A percentile compares a stretch with the other conserved stretches of the same genome.
Conservation (phyloP, 2,329 filamentous ascomycete species). For the Drechslerella dactyloides region DNA sequence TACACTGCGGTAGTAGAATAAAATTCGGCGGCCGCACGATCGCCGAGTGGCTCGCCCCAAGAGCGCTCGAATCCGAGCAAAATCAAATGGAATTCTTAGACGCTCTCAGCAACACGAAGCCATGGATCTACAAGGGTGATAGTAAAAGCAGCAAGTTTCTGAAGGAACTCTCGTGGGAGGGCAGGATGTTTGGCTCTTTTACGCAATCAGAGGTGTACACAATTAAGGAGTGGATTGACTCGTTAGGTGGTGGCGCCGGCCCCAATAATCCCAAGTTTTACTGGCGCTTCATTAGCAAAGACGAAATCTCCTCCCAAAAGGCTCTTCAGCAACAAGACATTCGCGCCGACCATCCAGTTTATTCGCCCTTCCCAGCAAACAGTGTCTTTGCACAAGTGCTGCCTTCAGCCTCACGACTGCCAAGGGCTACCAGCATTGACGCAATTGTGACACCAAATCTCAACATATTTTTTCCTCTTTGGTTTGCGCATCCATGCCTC, state of each 20-base stretch:
- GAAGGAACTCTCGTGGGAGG: conserved; percentile 60
- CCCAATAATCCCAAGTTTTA: conserved; percentile 5
- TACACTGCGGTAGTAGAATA: conserved; percentile 59
- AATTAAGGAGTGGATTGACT: conserved; percentile 59
- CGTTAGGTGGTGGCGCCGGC: conserved; percentile 52
- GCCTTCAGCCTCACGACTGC: conserved; percentile 8
- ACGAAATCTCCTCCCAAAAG: conserved; percentile 7
- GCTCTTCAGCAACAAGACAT: conserved; percentile 16
- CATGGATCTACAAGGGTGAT: conserved; percentile 60
- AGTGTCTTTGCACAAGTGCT: conserved; percentile 11
- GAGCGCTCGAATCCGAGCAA: conserved; percentile 51
- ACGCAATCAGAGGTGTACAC: conserved; percentile 59
- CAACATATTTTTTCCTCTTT: conserved; percentile 51
- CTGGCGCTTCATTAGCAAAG: conserved; percentile 18
- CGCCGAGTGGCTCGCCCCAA: conserved; percentile 59
- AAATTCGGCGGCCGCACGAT: conserved; percentile 59
- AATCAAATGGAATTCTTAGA: conserved; percentile 58
- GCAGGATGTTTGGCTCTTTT: conserved; percentile 63
- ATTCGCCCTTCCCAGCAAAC: conserved; percentile 1
- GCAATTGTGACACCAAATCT: not conserved
- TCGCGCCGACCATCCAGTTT: conserved; percentile 23
- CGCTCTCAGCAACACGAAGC: conserved; percentile 56
- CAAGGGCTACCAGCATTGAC: conserved; percentile 13
- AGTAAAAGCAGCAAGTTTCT: conserved; percentile 59
- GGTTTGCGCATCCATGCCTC: conserved; percentile 58